Base-by-base conservation (phyloP, 257 asterid genomes). In the Scutellaria baicalensis region DNA sequence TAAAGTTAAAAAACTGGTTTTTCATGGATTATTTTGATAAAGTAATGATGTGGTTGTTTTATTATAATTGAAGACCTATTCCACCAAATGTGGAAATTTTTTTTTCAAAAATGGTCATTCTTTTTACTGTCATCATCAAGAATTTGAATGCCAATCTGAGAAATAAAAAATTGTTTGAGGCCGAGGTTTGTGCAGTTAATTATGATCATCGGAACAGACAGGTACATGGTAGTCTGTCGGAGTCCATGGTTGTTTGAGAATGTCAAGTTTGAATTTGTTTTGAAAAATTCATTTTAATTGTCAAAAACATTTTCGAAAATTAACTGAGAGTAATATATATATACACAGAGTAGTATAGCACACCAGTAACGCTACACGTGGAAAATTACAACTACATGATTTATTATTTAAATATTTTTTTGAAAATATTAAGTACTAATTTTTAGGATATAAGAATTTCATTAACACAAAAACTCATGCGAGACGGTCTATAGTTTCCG, bases 1-100 rank as follows among this genome's bases (percentile, higher is more conserved):
- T 48, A 27, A 64, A 63, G 58, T 64, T 23, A 13, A 70, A 43
- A 39, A 64, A 54, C 16, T 20, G 40, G 33, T 57, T 48, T 55
- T 66, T 9, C 14, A 4, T 10, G 31, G 33, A 27, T 27, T 1
- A 27, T 27, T 23, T 23, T 1, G 27, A 23, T 23, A 27, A 27
- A 27, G 33, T 27, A 3, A 27, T 27, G 33, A 27, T 27, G 0
- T 23, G 76, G 54, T 33, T 47, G 45, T 75, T 71, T 61, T 62
- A 76, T 71, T 62, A 76, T 71, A 71, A 66, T 35, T 66, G 51
- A 59, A 9, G 42, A 11, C 56, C 39, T 38, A 13, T 5, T 66
- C 44, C 38, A 51, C 71, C 75, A 4, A 63, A 55, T 54, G 63
- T 39, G 60, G 35, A 69, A 17, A 4, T 9, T 43, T 13, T 9